Conservation (phyloP, 2,329 filamentous ascomycete genomes). For the Oidium heveae region DNA sequence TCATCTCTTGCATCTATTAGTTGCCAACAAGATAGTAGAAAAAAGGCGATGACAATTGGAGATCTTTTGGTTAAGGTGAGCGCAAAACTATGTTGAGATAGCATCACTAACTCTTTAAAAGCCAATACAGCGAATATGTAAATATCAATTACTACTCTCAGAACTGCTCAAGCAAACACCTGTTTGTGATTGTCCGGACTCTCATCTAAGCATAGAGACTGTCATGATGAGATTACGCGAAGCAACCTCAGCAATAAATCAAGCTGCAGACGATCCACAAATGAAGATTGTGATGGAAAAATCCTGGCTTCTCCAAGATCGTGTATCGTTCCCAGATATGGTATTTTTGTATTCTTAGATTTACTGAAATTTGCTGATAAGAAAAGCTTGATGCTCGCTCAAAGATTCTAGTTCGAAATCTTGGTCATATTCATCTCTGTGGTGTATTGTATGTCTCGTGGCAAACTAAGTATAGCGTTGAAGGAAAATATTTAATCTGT, state of each 20-base stretch:
- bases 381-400: constrained; percentile 22
- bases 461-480: constrained; percentile 39
- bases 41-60: constrained; percentile 55
- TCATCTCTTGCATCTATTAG: constrained; percentile 49
- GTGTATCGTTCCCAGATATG: constrained; percentile 47
- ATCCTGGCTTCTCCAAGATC: constrained; percentile 65
- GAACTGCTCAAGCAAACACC: constrained; percentile 67
- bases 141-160: constrained; percentile 67
- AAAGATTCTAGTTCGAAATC: constrained; percentile 44
- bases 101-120: constrained; percentile 15
- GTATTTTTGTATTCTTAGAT: constrained; percentile 20
- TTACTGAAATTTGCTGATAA: not conserved
- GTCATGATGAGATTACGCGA: constrained; percentile 46
- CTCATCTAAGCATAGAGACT: constrained; percentile 56
- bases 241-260: constrained; percentile 57
- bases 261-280: constrained; percentile 51
- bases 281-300: constrained; percentile 49
- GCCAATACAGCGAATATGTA: constrained; percentile 82
- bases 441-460: constrained; percentile 68
- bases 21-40: constrained; percentile 32
- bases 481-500: constrained; percentile 64
- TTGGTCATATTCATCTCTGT: constrained; percentile 61
- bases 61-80: constrained; percentile 74
- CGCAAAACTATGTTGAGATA: not conserved
- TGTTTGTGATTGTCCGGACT: constrained; percentile 59